Evolutionary conservation across 495 filamentous ascomycete species (phyloP).

Genomic region (Penicillium pancosmium): DNA sequence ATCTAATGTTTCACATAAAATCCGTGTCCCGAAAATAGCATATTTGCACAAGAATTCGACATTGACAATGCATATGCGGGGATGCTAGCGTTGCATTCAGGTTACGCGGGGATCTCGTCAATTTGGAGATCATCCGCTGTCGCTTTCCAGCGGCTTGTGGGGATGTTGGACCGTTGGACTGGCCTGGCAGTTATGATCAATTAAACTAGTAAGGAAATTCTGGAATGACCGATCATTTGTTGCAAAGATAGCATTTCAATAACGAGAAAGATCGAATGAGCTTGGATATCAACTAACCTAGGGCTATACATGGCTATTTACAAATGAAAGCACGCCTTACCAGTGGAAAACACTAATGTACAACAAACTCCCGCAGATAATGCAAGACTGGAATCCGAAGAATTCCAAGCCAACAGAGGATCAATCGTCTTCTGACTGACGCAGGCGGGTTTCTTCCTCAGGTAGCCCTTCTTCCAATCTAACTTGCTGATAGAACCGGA

Average conservation of each 20-base stretch:
- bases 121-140: background rate
- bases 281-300: background rate
- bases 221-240: background rate
- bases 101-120: background rate
- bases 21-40: too few relatives aligned
- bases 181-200: background rate
- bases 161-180: background rate
- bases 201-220: background rate
- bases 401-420: background rate
- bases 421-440: conserved; percentile 11
- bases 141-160: conserved; percentile 3
- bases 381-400: conserved; percentile 13
- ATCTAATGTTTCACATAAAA: background rate
- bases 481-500: conserved; percentile 29
- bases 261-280: background rate
- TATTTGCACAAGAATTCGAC: background rate
- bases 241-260: background rate
- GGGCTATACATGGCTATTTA: conserved; percentile 11
- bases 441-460: conserved; percentile 21
- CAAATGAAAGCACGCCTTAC: conserved; percentile 11
- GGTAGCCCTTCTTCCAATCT: conserved; percentile 14
- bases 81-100: background rate
- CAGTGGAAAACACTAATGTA: conserved; percentile 10
- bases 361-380: conserved; percentile 14
- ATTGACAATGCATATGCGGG: background rate